Conservation (phyloP, 176 grass and related monocot species). For the Poa pratensis region DNA sequence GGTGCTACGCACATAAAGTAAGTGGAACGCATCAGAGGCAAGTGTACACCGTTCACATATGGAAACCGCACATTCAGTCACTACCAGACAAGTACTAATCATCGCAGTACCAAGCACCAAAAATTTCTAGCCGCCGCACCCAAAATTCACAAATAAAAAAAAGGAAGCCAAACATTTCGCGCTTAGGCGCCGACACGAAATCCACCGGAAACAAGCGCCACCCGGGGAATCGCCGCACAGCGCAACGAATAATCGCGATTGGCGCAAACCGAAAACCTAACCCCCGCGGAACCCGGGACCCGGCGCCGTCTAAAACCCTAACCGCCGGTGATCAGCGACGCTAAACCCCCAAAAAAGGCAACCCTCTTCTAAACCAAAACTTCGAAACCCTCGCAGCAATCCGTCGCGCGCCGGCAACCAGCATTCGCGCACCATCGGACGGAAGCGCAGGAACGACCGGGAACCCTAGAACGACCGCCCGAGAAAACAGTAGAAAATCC, state of each 20-base stretch:
- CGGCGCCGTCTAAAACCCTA: conserved; percentile 46
- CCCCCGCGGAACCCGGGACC: neutral
- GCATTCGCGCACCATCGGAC: neutral
- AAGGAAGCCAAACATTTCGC: neutral
- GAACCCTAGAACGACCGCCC: neutral
- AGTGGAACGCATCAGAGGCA: neutral
- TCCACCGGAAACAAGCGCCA: neutral
- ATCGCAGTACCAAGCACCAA: neutral
- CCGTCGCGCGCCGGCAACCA: neutral
- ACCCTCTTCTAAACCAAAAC: neutral
- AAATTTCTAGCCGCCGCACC: neutral
- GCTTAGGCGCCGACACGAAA: neutral
- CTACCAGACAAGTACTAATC: neutral
- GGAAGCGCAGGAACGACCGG: too few relatives aligned
- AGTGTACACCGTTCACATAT: neutral
- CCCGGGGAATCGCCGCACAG: neutral
- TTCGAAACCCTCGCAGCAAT: neutral
- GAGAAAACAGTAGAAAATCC: neutral
- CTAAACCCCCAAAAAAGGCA: conserved; percentile 29
- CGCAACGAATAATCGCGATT: neutral
- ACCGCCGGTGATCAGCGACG: conserved; percentile 34
- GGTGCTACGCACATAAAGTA: neutral
- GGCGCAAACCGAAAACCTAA: neutral
- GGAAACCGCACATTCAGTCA: neutral
- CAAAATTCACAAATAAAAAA: neutral